Evolutionary conservation across 345 rosid genomes (phyloP), one percentile per base, ranked within the genome.

Genomic region (Nephelium lappaceum): DNA sequence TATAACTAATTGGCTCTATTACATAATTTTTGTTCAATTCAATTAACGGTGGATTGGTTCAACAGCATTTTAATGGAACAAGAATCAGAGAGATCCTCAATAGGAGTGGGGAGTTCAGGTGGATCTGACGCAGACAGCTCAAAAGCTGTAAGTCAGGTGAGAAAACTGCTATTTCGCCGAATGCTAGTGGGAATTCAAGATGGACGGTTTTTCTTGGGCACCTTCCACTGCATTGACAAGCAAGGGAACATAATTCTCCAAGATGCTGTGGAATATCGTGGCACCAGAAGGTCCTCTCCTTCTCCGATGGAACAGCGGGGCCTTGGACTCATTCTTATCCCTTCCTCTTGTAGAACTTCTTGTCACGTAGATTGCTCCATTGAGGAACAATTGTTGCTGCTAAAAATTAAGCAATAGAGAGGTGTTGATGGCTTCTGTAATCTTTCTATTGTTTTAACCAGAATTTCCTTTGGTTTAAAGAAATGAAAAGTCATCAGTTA

Each of bases 241-340:
- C 97, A 96, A 89, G 97, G 97, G 23, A 96, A 94, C 84, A 85
- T 96, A 77, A 88, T 96, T 72, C 92, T 96, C 23, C 97, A 94
- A 76, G 97, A 94, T 76, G 78, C 98, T 6, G 86, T 94, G 3
- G 99, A 95, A 87, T 92, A 94, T 84, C 93, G 97, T 8, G 89
- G 89, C 86, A 86, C 91, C 25, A 84, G 96, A 12, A 85, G 87
- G 4, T 84, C 95, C n/a, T 87, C 97, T 84, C 89, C 97, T 80
- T 91, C 95, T 55, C 94, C 94, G 18, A 92, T 89, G 85, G 97
- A 96, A 77, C 97, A 94, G 71, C 86, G 94, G 38, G 88, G 97
- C 78, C 97, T 96, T 62, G 98, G 99, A 67, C 89, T 94, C 53
- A 89, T 93, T 81, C 86, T 94, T 18, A 89, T 94, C 47, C 95